Conservation (phyloP, 192 early-diverging fungal species). For the Umbelopsis sp. region DNA sequence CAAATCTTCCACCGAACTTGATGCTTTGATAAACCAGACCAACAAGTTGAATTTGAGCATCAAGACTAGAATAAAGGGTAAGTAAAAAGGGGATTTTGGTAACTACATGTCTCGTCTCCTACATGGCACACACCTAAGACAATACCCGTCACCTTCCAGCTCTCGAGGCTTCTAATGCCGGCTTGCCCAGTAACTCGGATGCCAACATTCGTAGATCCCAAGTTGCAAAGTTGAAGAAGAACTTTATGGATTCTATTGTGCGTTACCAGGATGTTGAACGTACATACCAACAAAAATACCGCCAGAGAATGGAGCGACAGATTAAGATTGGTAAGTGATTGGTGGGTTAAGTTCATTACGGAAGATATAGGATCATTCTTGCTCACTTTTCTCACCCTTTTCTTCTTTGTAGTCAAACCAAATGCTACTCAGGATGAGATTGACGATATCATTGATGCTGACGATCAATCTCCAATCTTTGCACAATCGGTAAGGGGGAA, state of each 20-base stretch:
- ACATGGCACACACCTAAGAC: background rate
- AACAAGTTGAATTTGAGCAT: conserved; percentile 29
- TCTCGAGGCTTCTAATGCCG: conserved; percentile 12
- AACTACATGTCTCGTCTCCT: background rate
- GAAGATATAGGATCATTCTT: background rate
- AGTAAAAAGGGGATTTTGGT: background rate
- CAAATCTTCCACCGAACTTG: conserved; percentile 6
- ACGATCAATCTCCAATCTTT: conserved; percentile 73
- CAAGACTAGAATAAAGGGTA: conserved; percentile 54
- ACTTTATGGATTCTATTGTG: conserved; percentile 62
- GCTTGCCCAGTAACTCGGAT: conserved; percentile 17
- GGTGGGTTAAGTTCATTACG: too few relatives aligned
- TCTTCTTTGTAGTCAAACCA: conserved; percentile 65
- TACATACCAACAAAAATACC: conserved; percentile 77
- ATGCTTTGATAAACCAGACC: conserved; percentile 25
- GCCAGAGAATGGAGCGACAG: conserved; percentile 77
- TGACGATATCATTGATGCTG: conserved; percentile 63
- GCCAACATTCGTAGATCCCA: conserved; percentile 21
- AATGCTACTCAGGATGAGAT: conserved; percentile 72
- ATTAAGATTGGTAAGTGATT: conserved; percentile 67
- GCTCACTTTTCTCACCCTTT: background rate
- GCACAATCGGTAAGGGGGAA: conserved; percentile 69
- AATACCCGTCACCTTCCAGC: background rate
- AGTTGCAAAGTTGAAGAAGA: conserved; percentile 44
- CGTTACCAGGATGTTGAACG: conserved; percentile 75